These are phyloP conservation scores for Citropsis articulata DNA, from an alignment of 345 rosid genomes.

Conservation along the genomic window DNA sequence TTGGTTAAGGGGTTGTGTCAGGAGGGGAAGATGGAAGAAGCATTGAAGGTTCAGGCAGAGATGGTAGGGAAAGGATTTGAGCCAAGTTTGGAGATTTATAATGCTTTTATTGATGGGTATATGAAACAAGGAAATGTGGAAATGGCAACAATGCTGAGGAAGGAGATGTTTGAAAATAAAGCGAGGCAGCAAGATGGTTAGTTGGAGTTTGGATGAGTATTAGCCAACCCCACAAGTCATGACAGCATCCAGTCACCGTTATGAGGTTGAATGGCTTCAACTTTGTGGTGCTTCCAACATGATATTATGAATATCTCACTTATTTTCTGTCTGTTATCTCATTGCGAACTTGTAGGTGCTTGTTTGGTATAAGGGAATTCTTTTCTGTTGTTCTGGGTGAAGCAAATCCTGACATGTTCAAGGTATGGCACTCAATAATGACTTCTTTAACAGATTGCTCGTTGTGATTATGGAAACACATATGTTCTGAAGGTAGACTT, in stretches of 20 bases:
- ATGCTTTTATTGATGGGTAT: constrained; percentile 62
- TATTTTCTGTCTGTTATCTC: not conserved
- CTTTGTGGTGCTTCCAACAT: not conserved
- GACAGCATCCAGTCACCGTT: not conserved
- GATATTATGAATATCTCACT: not conserved
- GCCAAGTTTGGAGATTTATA: constrained; percentile 52
- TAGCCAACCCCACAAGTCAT: not conserved
- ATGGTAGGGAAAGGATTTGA: constrained; percentile 82
- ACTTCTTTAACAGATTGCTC: not conserved
- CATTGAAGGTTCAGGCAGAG: constrained; percentile 70
- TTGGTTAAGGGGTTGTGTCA: constrained; percentile 57
- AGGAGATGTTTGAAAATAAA: constrained; percentile 55
- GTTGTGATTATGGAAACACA: not conserved
- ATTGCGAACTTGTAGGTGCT: not conserved
- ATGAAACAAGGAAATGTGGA: constrained; percentile 44
- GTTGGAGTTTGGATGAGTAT: not conserved
- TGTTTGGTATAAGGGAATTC: not conserved
- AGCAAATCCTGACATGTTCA: not conserved
- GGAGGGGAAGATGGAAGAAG: constrained; percentile 66
- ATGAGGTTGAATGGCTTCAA: not conserved
- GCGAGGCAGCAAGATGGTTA: constrained; percentile 20
- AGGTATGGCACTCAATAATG: not conserved
- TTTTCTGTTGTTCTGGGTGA: not conserved
- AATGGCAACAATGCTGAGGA: constrained; percentile 49
- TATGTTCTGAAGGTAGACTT: not conserved